A percentile compares a stretch with the other conserved stretches of the same genome.
Conservation (phyloP, 257 asterid species). For the Solanum etuberosum region DNA sequence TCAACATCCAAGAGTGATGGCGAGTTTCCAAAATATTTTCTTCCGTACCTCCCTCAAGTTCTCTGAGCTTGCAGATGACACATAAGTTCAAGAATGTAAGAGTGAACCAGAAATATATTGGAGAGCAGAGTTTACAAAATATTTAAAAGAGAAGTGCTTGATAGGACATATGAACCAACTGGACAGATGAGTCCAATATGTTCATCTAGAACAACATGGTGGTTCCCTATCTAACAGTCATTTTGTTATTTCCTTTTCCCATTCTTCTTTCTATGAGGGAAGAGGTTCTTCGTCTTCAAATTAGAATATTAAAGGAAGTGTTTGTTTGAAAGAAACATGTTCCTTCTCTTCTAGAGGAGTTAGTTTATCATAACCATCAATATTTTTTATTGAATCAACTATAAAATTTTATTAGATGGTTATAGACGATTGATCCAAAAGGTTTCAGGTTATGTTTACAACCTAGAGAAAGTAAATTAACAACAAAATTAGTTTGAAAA, state of each 20-base stretch:
- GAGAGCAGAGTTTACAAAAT: too few species aligned
- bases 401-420: neutral
- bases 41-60: slow-evolving; percentile 2
- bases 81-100: neutral
- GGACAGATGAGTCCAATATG: slow-evolving; percentile 45
- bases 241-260: slow-evolving; percentile 17
- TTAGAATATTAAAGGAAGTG: slow-evolving; percentile 40
- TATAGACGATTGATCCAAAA: too few species aligned
- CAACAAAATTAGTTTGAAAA: too few species aligned
- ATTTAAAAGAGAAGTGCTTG: neutral
- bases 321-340: neutral
- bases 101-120: too few species aligned
- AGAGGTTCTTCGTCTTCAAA: slow-evolving; percentile 33
- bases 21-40: neutral
- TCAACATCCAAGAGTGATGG: neutral
- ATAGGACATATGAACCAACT: slow-evolving; percentile 15
- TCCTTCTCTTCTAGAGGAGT: slow-evolving; percentile 3
- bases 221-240: slow-evolving; percentile 35
- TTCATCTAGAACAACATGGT: slow-evolving; percentile 38
- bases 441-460: too few species aligned
- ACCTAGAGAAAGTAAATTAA: too few species aligned
- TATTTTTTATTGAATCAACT: slow-evolving; percentile 16
- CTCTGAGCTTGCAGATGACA: slow-evolving; percentile 19
- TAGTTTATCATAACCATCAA: neutral
- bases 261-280: slow-evolving; percentile 21